These are phyloP conservation scores for Candida nitratophila DNA, from an alignment of 805 yeast genomes.

Conservation along the genomic window DNA sequence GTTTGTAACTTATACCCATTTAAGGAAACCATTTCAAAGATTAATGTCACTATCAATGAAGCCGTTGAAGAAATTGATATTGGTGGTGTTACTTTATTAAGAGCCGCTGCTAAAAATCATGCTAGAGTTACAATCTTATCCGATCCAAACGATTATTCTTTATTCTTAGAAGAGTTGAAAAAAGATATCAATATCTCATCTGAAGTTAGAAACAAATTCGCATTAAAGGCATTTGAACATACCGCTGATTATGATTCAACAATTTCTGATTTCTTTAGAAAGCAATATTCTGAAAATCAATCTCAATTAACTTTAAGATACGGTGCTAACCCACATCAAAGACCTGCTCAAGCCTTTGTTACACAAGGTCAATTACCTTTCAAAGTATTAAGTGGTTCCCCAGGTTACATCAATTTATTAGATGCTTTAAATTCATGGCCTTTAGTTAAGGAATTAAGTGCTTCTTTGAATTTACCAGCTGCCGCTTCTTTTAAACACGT, in stretches of 20 bases:
- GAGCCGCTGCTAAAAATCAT: slow-evolving; percentile 99
- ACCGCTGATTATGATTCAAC: slow-evolving; percentile 97
- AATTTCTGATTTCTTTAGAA: slow-evolving; percentile 95
- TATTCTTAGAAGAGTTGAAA: slow-evolving; percentile 70
- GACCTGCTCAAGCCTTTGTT: slow-evolving; percentile 96
- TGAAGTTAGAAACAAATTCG: slow-evolving; percentile 73
- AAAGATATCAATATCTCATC: slow-evolving; percentile 58
- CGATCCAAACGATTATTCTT: slow-evolving; percentile 90
- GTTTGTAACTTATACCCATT: slow-evolving; percentile 98
- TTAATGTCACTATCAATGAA: slow-evolving; percentile 91
- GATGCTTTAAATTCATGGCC: slow-evolving; percentile 99
- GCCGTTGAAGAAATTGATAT: slow-evolving; percentile 98
- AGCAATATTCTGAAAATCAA: slow-evolving; percentile 84
- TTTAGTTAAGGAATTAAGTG: slow-evolving; percentile 91
- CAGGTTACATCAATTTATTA: slow-evolving; percentile 93
- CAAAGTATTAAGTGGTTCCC: slow-evolving; percentile 89
- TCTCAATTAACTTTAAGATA: slow-evolving; percentile 93
- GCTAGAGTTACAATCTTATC: slow-evolving; percentile 91
- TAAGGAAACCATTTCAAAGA: slow-evolving; percentile 94
- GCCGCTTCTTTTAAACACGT: slow-evolving; percentile 99
- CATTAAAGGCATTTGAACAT: slow-evolving; percentile 96
- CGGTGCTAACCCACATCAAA: slow-evolving; percentile 99
- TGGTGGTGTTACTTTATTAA: slow-evolving; percentile 93
- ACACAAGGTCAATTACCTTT: slow-evolving; percentile 85
- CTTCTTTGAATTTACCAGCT: slow-evolving; percentile 91